A percentile compares a stretch with the other conserved stretches of the same genome.
Evolutionary conservation across 345 rosid species (phyloP).

Genomic region (Firmiana major): DNA sequence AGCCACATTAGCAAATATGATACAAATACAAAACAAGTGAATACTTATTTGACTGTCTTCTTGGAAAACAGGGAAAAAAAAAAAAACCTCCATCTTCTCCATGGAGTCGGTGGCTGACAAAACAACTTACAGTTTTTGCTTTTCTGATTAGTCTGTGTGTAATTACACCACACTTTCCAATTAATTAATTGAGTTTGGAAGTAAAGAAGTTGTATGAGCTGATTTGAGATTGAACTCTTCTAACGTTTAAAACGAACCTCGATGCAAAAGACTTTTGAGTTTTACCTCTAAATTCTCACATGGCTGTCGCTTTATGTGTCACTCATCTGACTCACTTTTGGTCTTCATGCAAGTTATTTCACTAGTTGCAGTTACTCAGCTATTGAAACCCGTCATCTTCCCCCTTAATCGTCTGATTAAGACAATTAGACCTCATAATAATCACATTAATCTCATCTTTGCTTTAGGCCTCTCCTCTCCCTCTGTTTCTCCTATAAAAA

Average conservation of each 20-base stretch:
- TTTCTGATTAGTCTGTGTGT: too few relatives aligned
- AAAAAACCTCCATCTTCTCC: too few relatives aligned
- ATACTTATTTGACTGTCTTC: too few relatives aligned
- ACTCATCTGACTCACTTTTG: background rate
- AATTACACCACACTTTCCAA: too few relatives aligned
- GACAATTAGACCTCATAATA: background rate
- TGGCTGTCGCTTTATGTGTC: background rate
- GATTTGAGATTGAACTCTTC: background rate
- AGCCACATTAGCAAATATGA: too few relatives aligned
- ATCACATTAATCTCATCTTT: background rate
- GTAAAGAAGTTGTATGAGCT: background rate
- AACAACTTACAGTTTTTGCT: too few relatives aligned
- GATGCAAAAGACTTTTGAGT: background rate
- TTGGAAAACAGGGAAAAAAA: too few relatives aligned
- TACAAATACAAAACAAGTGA: too few relatives aligned
- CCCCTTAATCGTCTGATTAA: background rate
- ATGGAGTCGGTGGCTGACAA: too few relatives aligned
- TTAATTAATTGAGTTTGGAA: background rate
- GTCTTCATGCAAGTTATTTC: background rate
- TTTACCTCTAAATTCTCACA: background rate
- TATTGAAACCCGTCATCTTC: slow-evolving; percentile 11
- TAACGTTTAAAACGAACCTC: background rate
- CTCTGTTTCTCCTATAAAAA: slow-evolving; percentile 11
- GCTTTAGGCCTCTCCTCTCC: slow-evolving; percentile 2
- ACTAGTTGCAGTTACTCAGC: background rate